Conservation (phyloP, 1,284 basidiomycete genomes). For the Earliella scabrosa region DNA sequence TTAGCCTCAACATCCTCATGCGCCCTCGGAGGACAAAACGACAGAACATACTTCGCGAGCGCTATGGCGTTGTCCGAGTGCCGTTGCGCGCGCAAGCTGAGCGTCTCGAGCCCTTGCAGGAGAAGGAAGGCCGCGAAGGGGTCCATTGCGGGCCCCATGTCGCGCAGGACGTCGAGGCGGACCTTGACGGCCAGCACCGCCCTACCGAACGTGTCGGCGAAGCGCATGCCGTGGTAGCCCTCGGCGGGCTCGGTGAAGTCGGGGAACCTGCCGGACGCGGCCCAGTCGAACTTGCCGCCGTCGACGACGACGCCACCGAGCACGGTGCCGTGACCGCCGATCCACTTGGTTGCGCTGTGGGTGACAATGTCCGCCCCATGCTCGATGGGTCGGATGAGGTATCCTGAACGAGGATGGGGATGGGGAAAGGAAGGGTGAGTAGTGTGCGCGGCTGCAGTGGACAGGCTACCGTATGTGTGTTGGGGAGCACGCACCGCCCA, state of each 20-base stretch:
- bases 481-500: slow-evolving; percentile 70
- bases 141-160: slow-evolving; percentile 77
- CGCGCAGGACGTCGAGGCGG: slow-evolving; percentile 77
- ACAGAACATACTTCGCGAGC: slow-evolving; percentile 57
- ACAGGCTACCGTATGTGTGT: too few species aligned
- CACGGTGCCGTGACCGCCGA: slow-evolving; percentile 88
- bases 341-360: slow-evolving; percentile 92
- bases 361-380: slow-evolving; percentile 85
- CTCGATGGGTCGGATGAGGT: slow-evolving; percentile 74
- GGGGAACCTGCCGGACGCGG: slow-evolving; percentile 76
- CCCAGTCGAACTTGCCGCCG: slow-evolving; percentile 89
- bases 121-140: slow-evolving; percentile 85
- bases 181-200: slow-evolving; percentile 77
- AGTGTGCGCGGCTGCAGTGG: too few species aligned
- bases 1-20: background rate
- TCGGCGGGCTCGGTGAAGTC: slow-evolving; percentile 82
- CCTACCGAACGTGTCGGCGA: slow-evolving; percentile 76
- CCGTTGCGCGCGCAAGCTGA: slow-evolving; percentile 77
- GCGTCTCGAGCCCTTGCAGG: slow-evolving; percentile 87
- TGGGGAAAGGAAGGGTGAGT: too few species aligned
- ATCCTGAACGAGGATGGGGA: slow-evolving; percentile 47
- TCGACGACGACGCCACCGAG: slow-evolving; percentile 87
- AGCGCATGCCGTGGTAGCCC: slow-evolving; percentile 83
- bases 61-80: slow-evolving; percentile 79
- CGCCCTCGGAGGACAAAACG: background rate